phyloP scores from a whole-genome alignment of 2,329 filamentous ascomycete genomes.

The Sporothrix variecibatus region DNA sequence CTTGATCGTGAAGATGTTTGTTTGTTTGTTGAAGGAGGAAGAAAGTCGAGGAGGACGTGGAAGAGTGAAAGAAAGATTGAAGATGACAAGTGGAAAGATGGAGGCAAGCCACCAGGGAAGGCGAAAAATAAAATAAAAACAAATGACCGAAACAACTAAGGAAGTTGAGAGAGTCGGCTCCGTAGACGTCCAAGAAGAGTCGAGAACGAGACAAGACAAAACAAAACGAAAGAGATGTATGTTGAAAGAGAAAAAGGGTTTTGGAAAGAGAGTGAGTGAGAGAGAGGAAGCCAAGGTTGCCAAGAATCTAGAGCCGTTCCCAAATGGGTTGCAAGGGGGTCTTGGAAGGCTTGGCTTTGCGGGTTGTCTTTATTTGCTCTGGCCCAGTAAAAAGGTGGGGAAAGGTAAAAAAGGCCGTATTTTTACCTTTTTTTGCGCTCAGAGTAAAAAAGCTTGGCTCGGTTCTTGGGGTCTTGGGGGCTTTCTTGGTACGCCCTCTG shows the following conservation, averaged over 20 bases:
- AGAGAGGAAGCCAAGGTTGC: background rate
- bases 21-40: background rate
- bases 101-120: background rate
- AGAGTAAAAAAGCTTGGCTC: constrained; percentile 13
- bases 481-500: constrained; percentile 14
- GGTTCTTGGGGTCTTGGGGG: background rate
- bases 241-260: constrained; percentile 9
- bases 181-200: background rate
- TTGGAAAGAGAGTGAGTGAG: constrained; percentile 1
- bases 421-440: background rate
- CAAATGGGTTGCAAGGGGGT: constrained; percentile 20
- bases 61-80: background rate
- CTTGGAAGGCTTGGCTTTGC: constrained; percentile 22
- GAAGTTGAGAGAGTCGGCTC: background rate
- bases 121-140: background rate
- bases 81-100: background rate
- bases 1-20: background rate
- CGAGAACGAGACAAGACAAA: constrained; percentile 7
- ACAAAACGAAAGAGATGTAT: background rate
- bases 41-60: background rate
- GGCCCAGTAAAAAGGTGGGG: background rate
- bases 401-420: background rate
- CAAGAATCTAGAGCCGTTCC: constrained; percentile 27
- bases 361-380: constrained; percentile 19
- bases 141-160: background rate